Conservation (phyloP, 768 basidiomycete species). For the Suillus subluteus region DNA sequence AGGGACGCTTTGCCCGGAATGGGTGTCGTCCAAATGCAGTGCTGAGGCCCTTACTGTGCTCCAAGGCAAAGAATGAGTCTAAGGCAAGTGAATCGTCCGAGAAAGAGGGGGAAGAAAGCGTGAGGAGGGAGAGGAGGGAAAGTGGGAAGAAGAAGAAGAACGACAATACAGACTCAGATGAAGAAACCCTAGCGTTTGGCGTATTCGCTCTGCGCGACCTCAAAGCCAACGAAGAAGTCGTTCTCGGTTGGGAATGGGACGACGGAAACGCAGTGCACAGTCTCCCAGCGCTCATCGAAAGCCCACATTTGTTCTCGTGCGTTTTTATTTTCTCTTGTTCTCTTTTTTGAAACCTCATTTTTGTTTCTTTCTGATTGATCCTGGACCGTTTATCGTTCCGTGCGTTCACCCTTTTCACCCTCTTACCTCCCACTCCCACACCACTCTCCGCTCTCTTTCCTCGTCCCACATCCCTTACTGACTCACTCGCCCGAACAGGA, state of each 20-base stretch:
- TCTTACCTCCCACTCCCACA: background rate
- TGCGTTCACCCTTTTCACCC: background rate
- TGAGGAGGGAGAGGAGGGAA: constrained; percentile 11
- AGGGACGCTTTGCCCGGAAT: constrained; percentile 58
- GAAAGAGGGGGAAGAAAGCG: constrained; percentile 18
- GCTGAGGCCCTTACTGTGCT: constrained; percentile 46
- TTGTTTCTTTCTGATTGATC: constrained; percentile 12
- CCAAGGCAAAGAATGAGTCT: constrained; percentile 18
- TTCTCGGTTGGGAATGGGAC: constrained; percentile 97
- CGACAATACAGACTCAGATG: constrained; percentile 24
- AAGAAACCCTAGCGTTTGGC: constrained; percentile 64
- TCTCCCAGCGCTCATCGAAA: constrained; percentile 67
- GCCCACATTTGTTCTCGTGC: constrained; percentile 61
- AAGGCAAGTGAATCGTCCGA: constrained; percentile 13
- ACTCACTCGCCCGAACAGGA: constrained; percentile 32
- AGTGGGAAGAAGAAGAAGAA: constrained; percentile 18
- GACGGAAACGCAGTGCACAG: constrained; percentile 85
- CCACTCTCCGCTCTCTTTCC: background rate
- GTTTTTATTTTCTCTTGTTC: constrained; percentile 34
- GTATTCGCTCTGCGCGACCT: constrained; percentile 81
- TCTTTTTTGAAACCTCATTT: constrained; percentile 8
- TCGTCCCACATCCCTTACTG: background rate
- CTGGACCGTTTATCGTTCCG: constrained; percentile 3
- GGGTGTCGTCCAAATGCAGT: constrained; percentile 59
- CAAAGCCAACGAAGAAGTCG: constrained; percentile 80